Evolutionary conservation across 106 monocot species (phyloP).

Genomic region (Acorus gramineus): DNA sequence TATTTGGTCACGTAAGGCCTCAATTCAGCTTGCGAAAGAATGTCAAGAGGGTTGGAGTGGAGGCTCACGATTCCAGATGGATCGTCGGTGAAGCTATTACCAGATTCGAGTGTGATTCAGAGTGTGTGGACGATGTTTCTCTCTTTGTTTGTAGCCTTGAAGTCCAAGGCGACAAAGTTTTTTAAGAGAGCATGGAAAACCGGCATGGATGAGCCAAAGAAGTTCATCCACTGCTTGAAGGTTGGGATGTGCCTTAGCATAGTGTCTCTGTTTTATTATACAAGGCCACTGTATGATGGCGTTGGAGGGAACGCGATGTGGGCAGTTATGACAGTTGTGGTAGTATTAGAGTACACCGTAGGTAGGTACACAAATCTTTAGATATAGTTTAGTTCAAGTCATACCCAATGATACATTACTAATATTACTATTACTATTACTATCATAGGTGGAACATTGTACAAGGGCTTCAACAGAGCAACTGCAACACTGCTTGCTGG

Average conservation of each 20-base stretch:
- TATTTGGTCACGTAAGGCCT: no score
- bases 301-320: constrained; percentile 51
- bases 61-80: neutral
- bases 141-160: neutral
- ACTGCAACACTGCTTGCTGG: constrained; percentile 36
- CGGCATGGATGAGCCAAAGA: constrained; percentile 43
- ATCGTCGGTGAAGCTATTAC: constrained; percentile 6
- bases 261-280: constrained; percentile 51
- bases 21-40: neutral
- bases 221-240: constrained; percentile 35
- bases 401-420: no score
- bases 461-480: constrained; percentile 57
- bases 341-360: constrained; percentile 46
- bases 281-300: constrained; percentile 49
- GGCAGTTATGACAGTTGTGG: constrained; percentile 63
- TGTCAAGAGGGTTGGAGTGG: constrained; percentile 1
- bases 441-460: constrained; percentile 41
- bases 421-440: neutral
- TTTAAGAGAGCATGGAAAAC: constrained; percentile 19
- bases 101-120: neutral
- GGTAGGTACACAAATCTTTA: constrained; percentile 19
- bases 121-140: constrained; percentile 12
- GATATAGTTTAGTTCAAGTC: neutral
- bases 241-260: constrained; percentile 47
- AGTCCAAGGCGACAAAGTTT: constrained; percentile 1